These are phyloP conservation scores for Stephanodiscus triporus DNA, from an alignment of 108 stramenopile species.

Conservation along the genomic window DNA sequence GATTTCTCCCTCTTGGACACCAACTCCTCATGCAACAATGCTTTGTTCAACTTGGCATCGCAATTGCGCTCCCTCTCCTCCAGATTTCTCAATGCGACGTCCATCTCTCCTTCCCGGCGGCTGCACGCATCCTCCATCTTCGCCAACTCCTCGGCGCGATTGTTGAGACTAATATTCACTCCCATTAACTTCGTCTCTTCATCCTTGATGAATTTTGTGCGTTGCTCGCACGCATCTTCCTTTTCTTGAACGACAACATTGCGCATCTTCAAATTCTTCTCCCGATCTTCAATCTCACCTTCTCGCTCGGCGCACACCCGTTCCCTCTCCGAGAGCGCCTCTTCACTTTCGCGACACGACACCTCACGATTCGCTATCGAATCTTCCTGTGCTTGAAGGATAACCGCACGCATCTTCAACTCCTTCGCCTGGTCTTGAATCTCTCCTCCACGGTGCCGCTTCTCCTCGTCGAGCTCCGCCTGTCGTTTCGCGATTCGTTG, in stretches of 20 bases:
- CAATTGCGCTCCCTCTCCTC: slow-evolving; percentile 3
- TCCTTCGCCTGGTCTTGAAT: slow-evolving; percentile 4
- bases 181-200: slow-evolving; percentile 14
- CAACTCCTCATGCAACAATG: background rate
- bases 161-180: slow-evolving; percentile 12
- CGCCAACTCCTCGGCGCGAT: slow-evolving; percentile 16
- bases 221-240: slow-evolving; percentile 28
- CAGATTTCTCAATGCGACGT: background rate
- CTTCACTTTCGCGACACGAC: slow-evolving; percentile 28
- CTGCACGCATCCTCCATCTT: slow-evolving; percentile 24
- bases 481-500: slow-evolving; percentile 8
- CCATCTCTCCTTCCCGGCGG: slow-evolving; percentile 14
- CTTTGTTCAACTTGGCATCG: background rate
- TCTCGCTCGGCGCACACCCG: slow-evolving; percentile 27
- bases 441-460: slow-evolving; percentile 18
- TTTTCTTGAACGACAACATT: slow-evolving; percentile 9
- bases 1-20: background rate
- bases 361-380: slow-evolving; percentile 14
- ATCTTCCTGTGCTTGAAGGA: background rate
- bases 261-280: slow-evolving; percentile 1
- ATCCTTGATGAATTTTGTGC: slow-evolving; percentile 20
- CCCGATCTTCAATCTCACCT: background rate
- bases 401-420: background rate
- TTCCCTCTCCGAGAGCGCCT: slow-evolving; percentile 28
- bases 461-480: slow-evolving; percentile 5